These are phyloP conservation scores for Arxiozyma slooffiae DNA, from an alignment of 1,139 yeast species.

Conservation along the genomic window DNA sequence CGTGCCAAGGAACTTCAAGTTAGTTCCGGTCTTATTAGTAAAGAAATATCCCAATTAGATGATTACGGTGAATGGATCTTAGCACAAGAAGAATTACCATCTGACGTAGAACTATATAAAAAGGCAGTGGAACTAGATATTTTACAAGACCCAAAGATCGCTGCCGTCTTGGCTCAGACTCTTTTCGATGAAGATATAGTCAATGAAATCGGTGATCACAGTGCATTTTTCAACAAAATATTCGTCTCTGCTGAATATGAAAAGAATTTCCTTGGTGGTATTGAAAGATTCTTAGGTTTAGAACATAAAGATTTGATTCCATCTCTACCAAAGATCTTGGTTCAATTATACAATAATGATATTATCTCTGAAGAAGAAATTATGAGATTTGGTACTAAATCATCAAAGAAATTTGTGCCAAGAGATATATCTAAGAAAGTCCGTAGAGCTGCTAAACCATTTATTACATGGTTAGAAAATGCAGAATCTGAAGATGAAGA, in stretches of 20 bases:
- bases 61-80: conserved; percentile 88
- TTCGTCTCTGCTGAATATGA: conserved; percentile 60
- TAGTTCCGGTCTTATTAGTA: conserved; percentile 36
- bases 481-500: conserved; percentile 61
- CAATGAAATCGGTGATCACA: conserved; percentile 63
- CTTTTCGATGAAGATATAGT: conserved; percentile 74
- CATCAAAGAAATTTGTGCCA: conserved; percentile 86
- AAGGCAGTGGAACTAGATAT: conserved; percentile 76
- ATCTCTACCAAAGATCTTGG: conserved; percentile 68
- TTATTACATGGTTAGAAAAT: conserved; percentile 85
- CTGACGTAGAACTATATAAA: conserved; percentile 85
- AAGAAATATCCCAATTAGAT: conserved; percentile 40
- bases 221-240: conserved; percentile 72
- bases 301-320: conserved; percentile 70
- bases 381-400: conserved; percentile 80
- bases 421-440: conserved; percentile 89
- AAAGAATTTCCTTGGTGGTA: conserved; percentile 86
- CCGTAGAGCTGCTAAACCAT: conserved; percentile 92
- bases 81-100: conserved; percentile 50
- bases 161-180: conserved; percentile 86
- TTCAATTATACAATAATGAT: conserved; percentile 74
- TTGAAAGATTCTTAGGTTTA: conserved; percentile 85
- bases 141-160: conserved; percentile 61
- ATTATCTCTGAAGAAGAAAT: conserved; percentile 75
- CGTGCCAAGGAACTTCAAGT: conserved; percentile 82